Evolutionary conservation across 1,284 basidiomycete species (phyloP), one percentile per base, ranked within the genome.

Genomic region (Tausonia pullulans): DNA sequence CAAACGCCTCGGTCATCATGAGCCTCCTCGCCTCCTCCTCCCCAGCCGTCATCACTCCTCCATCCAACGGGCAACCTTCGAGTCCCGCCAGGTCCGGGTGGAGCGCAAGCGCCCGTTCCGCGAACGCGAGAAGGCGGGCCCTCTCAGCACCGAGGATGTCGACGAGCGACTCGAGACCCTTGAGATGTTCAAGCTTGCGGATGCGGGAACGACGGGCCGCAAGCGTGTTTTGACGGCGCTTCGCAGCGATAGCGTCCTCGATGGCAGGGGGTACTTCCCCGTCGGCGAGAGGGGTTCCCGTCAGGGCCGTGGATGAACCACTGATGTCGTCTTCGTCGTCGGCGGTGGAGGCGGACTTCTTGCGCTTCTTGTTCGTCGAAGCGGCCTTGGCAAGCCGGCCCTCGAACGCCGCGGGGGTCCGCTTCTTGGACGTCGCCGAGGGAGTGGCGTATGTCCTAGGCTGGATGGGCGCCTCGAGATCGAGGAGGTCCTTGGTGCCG

Each of bases 211-310:
- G 81, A 7, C 88, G 80, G 51, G 88, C 88, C 0, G 88, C 88
- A 11, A 90, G 74, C 1, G 88, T 90, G 74, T 90, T 90, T 74
- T 87, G 84, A 3, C 85, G 80, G 54, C 88, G 81, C 80, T 90
- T 90, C 40, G 79, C 79, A 74, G 85, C 86, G 69, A 90, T 88
- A 63, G 83, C 82, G 68, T 85, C 81, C 69, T 72, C 67, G 7
- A 73, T 63, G 43, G 69, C 70, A 41, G 68, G 69, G 51, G 81
- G 73, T 27, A 70, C 73, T 83, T 85, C 2, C 77, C 78, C 50
- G 75, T 75, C 65, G 76, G 75, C 57, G 77, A 75, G 9, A 75
- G 74, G n/a, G 77, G 69, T 39, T 55, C 67, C 40, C 69, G 69
- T 44, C 74, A 72, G 67, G 78, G 40, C n/a, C 45, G 48, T 14